phyloP scores from a whole-genome alignment of 2,329 filamentous ascomycete genomes.

The Simplicillium sp. region DNA sequence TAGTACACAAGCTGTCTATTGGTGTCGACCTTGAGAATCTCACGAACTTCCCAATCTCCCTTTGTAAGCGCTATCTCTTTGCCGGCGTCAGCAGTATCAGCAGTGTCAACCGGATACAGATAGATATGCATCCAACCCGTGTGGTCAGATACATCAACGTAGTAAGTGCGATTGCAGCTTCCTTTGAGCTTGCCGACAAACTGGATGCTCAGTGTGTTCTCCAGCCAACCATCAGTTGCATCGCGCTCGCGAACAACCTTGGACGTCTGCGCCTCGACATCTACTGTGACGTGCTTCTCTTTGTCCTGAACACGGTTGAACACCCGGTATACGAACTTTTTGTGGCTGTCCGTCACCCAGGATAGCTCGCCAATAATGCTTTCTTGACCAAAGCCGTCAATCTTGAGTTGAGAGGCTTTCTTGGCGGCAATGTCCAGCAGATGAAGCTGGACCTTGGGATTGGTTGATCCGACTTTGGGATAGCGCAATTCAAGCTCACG shows the following conservation, averaged over 20 bases:
- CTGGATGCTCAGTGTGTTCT: constrained; percentile 45
- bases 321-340: constrained; percentile 52
- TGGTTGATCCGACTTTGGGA: constrained; percentile 59
- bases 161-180: constrained; percentile 35
- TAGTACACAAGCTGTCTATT: constrained; percentile 51
- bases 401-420: constrained; percentile 32
- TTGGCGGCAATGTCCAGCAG: constrained; percentile 42
- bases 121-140: constrained; percentile 64
- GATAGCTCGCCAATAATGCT: constrained; percentile 58
- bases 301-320: constrained; percentile 61
- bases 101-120: constrained; percentile 47
- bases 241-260: constrained; percentile 45
- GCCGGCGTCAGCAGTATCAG: no score
- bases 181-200: constrained; percentile 40
- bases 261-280: constrained; percentile 35
- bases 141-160: constrained; percentile 57
- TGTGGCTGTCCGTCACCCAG: constrained; percentile 55
- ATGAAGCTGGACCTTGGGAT: constrained; percentile 54
- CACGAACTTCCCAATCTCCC: constrained; percentile 56
- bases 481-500: constrained; percentile 54
- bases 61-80: constrained; percentile 48
- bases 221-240: constrained; percentile 51
- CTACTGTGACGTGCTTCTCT: constrained; percentile 52
- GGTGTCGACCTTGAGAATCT: constrained; percentile 50
- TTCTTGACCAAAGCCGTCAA: constrained; percentile 51